A percentile compares a stretch with the other conserved stretches of the same genome.
These are phyloP conservation scores for Phylloporus scabripes DNA, from an alignment of 768 basidiomycete species.

Conservation along the genomic window DNA sequence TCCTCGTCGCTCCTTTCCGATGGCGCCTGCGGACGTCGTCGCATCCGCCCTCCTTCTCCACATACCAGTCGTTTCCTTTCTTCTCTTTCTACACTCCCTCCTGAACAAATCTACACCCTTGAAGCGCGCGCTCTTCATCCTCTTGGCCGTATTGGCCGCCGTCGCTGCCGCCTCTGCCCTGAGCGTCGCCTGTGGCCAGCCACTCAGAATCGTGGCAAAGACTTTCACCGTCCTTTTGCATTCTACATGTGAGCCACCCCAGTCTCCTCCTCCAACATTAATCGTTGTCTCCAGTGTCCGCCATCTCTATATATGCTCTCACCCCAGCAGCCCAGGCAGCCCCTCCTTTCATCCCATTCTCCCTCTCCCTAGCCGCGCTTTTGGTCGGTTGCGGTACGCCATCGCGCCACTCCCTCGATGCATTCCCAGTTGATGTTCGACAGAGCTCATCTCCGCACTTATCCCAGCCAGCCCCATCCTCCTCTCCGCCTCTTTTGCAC, in stretches of 20 bases:
- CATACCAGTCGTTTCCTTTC: slow-evolving; percentile 19
- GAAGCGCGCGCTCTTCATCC: slow-evolving; percentile 8
- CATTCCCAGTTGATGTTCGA: not conserved
- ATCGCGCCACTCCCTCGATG: not conserved
- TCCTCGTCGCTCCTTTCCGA: slow-evolving; percentile 19
- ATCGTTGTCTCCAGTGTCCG: slow-evolving; percentile 18
- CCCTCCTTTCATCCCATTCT: slow-evolving; percentile 10
- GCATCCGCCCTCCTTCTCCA: slow-evolving; percentile 23
- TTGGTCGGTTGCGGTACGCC: slow-evolving; percentile 27
- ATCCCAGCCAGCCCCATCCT: slow-evolving; percentile 23
- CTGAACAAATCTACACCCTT: slow-evolving; percentile 4
- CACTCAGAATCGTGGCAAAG: slow-evolving; percentile 13
- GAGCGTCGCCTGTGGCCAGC: slow-evolving; percentile 11
- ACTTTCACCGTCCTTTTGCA: slow-evolving; percentile 19
- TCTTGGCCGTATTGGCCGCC: slow-evolving; percentile 23
- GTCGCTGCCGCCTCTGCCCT: slow-evolving; percentile 20
- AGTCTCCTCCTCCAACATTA: not conserved
- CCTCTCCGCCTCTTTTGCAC: slow-evolving; percentile 22
- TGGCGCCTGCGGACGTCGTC: slow-evolving; percentile 25
- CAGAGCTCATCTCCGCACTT: slow-evolving; percentile 24
- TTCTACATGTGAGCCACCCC: slow-evolving; percentile 14
- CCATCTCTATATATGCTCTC: slow-evolving; percentile 23
- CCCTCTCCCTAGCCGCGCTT: slow-evolving; percentile 16
- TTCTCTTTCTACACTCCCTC: slow-evolving; percentile 8
- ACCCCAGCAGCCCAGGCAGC: slow-evolving; percentile 4